A percentile compares a stretch with the other conserved stretches of the same genome.
phyloP scores from a whole-genome alignment of 1,139 yeast species.

The Pneumocystis carinii region DNA sequence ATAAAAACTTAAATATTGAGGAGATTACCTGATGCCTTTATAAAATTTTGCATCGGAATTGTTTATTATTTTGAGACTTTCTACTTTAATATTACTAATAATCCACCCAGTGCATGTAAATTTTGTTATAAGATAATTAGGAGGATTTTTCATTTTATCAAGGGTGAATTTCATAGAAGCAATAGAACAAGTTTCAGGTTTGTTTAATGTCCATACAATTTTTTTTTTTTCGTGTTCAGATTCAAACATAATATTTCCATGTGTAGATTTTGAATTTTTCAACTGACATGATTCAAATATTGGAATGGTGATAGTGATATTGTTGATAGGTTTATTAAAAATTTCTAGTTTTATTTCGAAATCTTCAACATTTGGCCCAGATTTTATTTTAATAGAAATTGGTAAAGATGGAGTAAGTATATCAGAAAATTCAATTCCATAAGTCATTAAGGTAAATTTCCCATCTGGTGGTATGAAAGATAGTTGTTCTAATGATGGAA shows the following conservation, averaged over 20 bases:
- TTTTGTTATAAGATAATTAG: slow-evolving; percentile 2
- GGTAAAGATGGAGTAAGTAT: not conserved
- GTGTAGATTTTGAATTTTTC: not conserved
- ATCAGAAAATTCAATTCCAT: slow-evolving; percentile 1
- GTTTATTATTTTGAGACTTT: not conserved
- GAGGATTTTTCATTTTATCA: not conserved
- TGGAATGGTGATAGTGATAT: slow-evolving; percentile 2
- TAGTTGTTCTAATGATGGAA: slow-evolving; percentile 26
- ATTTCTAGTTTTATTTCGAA: slow-evolving; percentile 3
- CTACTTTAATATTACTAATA: slow-evolving; percentile 1
- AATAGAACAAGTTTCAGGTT: not conserved
- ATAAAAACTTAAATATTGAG: not conserved
- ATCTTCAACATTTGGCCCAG: not conserved
- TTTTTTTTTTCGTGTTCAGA: slow-evolving; percentile 3
- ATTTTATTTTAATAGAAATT: slow-evolving; percentile 1
- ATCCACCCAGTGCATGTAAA: not conserved
- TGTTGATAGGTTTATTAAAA: not conserved
- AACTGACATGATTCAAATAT: not conserved
- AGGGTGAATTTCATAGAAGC: not conserved
- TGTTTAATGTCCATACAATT: not conserved
- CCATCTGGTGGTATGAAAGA: slow-evolving; percentile 88
- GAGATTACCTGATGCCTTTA: slow-evolving; percentile 4
- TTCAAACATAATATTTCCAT: not conserved
- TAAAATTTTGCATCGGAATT: slow-evolving; percentile 2
- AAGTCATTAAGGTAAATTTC: slow-evolving; percentile 38